phyloP scores from a whole-genome alignment of 805 yeast genomes.

The Saturnispora bothae region DNA sequence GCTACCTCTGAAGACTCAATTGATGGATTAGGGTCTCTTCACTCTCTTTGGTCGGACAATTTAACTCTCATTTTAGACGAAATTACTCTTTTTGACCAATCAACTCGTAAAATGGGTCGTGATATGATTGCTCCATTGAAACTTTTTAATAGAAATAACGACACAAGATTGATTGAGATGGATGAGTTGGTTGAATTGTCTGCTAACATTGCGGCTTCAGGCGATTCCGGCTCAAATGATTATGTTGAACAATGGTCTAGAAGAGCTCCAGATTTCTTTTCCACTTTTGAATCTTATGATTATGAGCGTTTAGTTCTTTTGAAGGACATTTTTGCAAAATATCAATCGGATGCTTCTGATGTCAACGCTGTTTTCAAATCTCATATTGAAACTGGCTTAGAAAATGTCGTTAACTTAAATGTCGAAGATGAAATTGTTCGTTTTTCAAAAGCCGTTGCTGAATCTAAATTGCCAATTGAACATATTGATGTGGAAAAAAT shows the following conservation, averaged over 20 bases:
- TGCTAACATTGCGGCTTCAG: slow-evolving; percentile 13
- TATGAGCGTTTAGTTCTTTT: slow-evolving; percentile 47
- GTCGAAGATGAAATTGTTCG: slow-evolving; percentile 51
- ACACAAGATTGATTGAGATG: slow-evolving; percentile 31
- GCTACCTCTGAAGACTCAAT: slow-evolving; percentile 2
- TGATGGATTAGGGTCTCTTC: slow-evolving; percentile 37
- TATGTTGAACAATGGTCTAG: slow-evolving; percentile 60
- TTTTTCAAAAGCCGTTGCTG: slow-evolving; percentile 34
- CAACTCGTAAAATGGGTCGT: slow-evolving; percentile 40
- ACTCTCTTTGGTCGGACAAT: slow-evolving; percentile 35
- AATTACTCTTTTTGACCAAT: slow-evolving; percentile 33
- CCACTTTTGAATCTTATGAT: slow-evolving; percentile 66
- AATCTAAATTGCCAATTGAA: slow-evolving; percentile 22
- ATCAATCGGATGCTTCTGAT: slow-evolving; percentile 52
- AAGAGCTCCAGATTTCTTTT: slow-evolving; percentile 68
- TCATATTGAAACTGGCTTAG: slow-evolving; percentile 54
- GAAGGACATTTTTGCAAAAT: slow-evolving; percentile 56
- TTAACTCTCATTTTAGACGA: slow-evolving; percentile 35
- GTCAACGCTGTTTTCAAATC: slow-evolving; percentile 33
- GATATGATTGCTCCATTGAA: slow-evolving; percentile 48
- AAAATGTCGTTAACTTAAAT: slow-evolving; percentile 52
- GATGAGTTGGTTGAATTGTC: slow-evolving; percentile 27
- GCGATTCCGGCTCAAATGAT: slow-evolving; percentile 22
- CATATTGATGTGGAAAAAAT: slow-evolving; percentile 12
- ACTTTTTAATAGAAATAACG: slow-evolving; percentile 43